Evolutionary conservation across 768 basidiomycete genomes (phyloP).

Genomic region (Pleurotus citrinopileatus): DNA sequence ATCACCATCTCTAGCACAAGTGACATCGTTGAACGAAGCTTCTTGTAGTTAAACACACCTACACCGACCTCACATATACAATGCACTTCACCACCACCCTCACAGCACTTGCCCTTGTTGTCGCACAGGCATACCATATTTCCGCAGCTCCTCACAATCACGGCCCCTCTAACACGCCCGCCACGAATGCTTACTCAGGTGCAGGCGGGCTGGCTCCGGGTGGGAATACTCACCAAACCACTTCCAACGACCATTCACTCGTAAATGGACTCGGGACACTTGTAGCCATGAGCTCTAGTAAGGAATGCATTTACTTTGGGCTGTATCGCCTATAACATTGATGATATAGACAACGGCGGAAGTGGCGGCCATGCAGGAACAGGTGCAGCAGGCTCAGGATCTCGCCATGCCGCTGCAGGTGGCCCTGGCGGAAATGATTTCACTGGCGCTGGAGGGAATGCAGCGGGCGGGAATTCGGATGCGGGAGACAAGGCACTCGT

Average conservation of each 20-base stretch:
- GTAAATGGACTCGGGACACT: no score
- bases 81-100: constrained; percentile 20
- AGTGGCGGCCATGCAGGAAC: constrained; percentile 31
- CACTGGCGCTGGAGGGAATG: constrained; percentile 26
- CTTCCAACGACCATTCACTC: no score
- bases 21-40: not conserved
- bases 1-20: constrained; percentile 17
- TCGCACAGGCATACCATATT: constrained; percentile 15
- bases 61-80: constrained; percentile 13
- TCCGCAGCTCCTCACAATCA: constrained; percentile 16
- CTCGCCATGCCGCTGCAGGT: not conserved
- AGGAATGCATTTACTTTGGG: not conserved
- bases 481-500: not conserved
- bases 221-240: no score
- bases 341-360: constrained; percentile 29
- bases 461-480: constrained; percentile 35
- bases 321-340: constrained; percentile 11
- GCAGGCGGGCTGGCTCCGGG: constrained; percentile 30
- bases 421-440: constrained; percentile 23
- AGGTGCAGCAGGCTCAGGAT: constrained; percentile 20
- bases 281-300: no score
- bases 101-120: constrained; percentile 21
- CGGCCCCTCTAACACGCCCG: constrained; percentile 15
- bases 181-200: constrained; percentile 30
- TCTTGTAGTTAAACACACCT: not conserved